Conservation (phyloP, 2,329 filamentous ascomycete genomes). For the Hypoxylon sp. region DNA sequence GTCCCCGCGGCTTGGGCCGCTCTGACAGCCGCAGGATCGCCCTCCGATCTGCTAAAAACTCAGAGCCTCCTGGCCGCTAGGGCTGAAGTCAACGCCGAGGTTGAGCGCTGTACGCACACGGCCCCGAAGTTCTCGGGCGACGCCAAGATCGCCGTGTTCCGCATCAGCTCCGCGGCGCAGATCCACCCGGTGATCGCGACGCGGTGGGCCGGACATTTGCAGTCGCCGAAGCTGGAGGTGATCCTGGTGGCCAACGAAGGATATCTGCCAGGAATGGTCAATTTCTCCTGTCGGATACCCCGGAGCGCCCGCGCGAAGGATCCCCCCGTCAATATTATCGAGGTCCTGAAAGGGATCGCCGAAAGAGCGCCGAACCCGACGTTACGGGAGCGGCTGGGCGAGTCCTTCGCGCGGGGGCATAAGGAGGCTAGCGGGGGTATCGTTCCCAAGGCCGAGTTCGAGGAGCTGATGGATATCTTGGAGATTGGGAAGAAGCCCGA, state of each 20-base stretch:
- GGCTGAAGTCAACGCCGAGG: conserved; percentile 69
- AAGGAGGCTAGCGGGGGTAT: conserved; percentile 76
- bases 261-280: conserved; percentile 71
- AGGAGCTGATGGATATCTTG: conserved; percentile 71
- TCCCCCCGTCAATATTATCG: conserved; percentile 72
- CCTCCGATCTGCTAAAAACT: conserved; percentile 64
- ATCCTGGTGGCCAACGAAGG: conserved; percentile 75
- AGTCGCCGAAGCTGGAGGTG: conserved; percentile 69
- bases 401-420: conserved; percentile 74
- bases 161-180: conserved; percentile 70
- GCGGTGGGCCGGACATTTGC: conserved; percentile 72
- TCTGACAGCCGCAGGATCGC: conserved; percentile 62
- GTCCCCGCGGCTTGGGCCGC: conserved; percentile 71
- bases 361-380: conserved; percentile 54
- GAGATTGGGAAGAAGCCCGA: conserved; percentile 67
- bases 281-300: conserved; percentile 74
- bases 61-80: conserved; percentile 64
- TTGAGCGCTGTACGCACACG: conserved; percentile 70
- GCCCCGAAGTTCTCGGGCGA: conserved; percentile 73
- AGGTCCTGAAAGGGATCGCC: conserved; percentile 65
- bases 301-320: conserved; percentile 65
- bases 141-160: conserved; percentile 70
- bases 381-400: conserved; percentile 63
- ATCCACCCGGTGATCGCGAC: conserved; percentile 76
- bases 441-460: conserved; percentile 70